Base-by-base conservation (phyloP, 2,329 filamentous ascomycete species). In the Drechslerella coelobrocha region DNA sequence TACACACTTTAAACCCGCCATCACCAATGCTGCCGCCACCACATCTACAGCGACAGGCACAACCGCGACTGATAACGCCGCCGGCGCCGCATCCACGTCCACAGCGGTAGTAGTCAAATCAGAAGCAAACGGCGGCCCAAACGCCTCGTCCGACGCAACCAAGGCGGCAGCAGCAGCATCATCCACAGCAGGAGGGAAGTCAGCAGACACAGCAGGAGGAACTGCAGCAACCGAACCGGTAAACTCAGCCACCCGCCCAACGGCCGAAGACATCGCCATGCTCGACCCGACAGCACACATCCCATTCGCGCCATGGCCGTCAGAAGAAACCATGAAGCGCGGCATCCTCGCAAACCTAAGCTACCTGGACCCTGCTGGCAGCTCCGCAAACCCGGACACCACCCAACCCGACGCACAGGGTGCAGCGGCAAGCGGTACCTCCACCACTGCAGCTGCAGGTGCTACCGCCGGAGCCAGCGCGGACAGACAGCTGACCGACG, bases 221-320 rank as follows among this genome's bases (percentile, higher is more conserved):
- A 34, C 55, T 10, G 51, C 19, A 47, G 60, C 74, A 74, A 56
- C 74, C 74, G 37, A 74, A 2, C 68, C 51, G 10, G 68, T 41
- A 2, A 72, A 72, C 12, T 53, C 68, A 6, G 61, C 60, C 1
- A 63, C 61, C 37, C 74, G 75, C 24, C 77, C 79, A 24, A 78
- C 77, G 2, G 74, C 77, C 2, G 75, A 78, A 27, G 78, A 81
- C 37, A 76, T 77, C 45, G 75, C 76, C 50, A 79, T 77, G 74
- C 75, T 83, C 48, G 86, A 89, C 75, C 84, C 85, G 0, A 78
- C 83, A 17, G 82, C 82, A 7, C 82, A 84, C 8, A 81, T 79
- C 47, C 76, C 83, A 37, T 95, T 92, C 80, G 83, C 86, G 50
- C 90, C 91, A 0, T 95, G 90, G 90, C 90, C 90, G 0, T 82